Evolutionary conservation across 169 alveolate genomes (phyloP).

Genomic region (Theileria luwenshuni): DNA sequence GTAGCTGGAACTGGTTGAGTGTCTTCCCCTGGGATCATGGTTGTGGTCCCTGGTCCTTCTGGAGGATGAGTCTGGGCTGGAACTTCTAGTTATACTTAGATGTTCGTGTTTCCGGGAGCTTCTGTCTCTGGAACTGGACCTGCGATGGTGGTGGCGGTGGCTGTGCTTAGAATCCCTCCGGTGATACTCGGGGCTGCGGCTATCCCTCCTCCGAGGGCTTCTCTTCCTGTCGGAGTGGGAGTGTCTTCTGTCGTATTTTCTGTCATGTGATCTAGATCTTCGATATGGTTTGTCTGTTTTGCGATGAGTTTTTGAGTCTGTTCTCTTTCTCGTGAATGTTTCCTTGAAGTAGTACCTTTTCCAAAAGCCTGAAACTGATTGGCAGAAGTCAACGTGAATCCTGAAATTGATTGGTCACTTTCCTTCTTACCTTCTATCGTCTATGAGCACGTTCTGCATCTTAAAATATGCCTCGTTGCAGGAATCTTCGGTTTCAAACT

Average conservation of each 20-base stretch:
- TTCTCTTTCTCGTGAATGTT: slow-evolving; percentile 17
- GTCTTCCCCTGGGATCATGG: too few species aligned
- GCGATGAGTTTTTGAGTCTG: background rate
- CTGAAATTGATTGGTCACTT: slow-evolving; percentile 34
- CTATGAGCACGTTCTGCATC: slow-evolving; percentile 96
- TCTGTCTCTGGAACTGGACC: slow-evolving; percentile 2
- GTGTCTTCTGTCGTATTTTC: background rate
- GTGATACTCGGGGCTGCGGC: background rate
- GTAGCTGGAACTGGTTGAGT: too few species aligned
- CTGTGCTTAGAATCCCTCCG: background rate
- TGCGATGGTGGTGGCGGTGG: background rate
- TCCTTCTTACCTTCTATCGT: slow-evolving; percentile 84
- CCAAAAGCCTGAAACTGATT: slow-evolving; percentile 82
- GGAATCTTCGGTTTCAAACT: slow-evolving; percentile 92
- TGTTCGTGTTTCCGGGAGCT: slow-evolving; percentile 1
- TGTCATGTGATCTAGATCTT: background rate
- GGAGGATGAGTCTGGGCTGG: too few species aligned
- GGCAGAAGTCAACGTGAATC: slow-evolving; percentile 88
- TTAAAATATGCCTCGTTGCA: slow-evolving; percentile 95
- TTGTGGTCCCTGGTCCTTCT: too few species aligned
- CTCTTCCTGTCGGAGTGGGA: background rate
- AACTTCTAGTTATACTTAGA: too few species aligned
- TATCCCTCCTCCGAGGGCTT: background rate
- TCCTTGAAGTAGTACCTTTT: slow-evolving; percentile 50
- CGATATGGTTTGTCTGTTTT: background rate